Evolutionary conservation across 768 basidiomycete genomes (phyloP), one percentile per base, ranked within the genome.

Genomic region (Porpolomopsis calyptriformis): DNA sequence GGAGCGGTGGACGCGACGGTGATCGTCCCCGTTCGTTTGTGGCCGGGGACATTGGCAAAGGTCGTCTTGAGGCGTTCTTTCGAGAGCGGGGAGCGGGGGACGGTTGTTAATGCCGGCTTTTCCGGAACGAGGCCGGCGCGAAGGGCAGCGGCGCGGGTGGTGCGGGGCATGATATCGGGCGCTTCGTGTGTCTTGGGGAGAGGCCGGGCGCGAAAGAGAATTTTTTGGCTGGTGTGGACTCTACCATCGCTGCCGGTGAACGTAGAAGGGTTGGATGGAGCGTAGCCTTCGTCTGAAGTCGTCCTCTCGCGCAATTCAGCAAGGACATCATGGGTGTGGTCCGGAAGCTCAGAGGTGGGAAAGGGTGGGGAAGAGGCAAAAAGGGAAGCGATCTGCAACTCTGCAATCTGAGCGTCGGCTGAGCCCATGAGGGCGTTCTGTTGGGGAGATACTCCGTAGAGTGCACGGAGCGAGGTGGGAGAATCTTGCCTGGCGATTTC

Each of bases 301-400:
- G 48, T 40, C 20, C 61, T 60, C 31, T 58, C 53, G 26, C 60
- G 68, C 42, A 70, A 59, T 29, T 65, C 71, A 43, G 67, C 71
- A 49, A 80, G 63, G 3, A 72, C 63, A 64, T 19, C 61, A 58
- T 20, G 64, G 63, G 38, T 55, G 39, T 3, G 31, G 4, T 62
- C 57, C 1, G 82, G 80, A 9, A 87, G 72, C 26, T 85, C 83
- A 2, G 71, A 60, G 4, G 76, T 67, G 2, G 79, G 80, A 65
- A 88, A 88, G 1, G 85, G 85, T 3, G 88, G 88, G 0, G 86
- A 88, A 7, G 84, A 88, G 3, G 72, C 82, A 55, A 91, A 91
- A 48, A 91, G 72, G 34, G 83, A 71, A 4, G 74, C 68, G 45
- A 91, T 89, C 55, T 89, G 82, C 3, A 82, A 68, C 61, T 90